Base-by-base conservation (phyloP, 306 rosid species). In the Rosa multiflora region DNA sequence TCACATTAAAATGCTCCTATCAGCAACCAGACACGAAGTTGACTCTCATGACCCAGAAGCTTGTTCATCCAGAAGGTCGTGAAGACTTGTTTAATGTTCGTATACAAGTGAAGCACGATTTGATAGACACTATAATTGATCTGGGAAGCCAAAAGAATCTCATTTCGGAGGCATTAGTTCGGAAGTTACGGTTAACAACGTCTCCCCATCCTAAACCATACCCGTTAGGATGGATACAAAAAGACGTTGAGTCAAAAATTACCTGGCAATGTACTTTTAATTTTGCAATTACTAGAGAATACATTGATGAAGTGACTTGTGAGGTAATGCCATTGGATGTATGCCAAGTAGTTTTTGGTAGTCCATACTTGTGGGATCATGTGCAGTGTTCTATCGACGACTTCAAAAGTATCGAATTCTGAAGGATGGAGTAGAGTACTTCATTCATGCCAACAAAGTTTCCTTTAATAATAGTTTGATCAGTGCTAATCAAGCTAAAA, bases 221-320 rank as follows among this genome's bases (percentile, higher is more conserved):
- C 29, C 32, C 26, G 10, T 8, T 58, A 0, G 63, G 63, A 2
- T 58, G 63, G 63, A 58, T 58, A 18, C 12, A 70, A 2, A 66
- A 37, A 7, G 46, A 66, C 1, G n/a, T 42, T 32, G 35, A 69
- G 73, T 43, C 53, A 42, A 35, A 43, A 40, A 69, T 42, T 69
- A 69, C 37, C 43, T 35, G 17, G n/a, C 17, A 69, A 44, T 43
- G 73, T 69, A 69, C 32, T 70, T 70, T 42, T 56, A 44, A 70
- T 35, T 70, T 70, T 44, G 32, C 74, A 8, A 70, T 70, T 42
- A 70, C 52, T 43, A 42, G 52, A 43, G 35, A 43, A 9, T 70
- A 70, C 18, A 44, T 70, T 70, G 56, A 43, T 6, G 39, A 71
- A 21, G 35, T 32, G 35, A 32, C 35, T 32, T 32, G 35, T 32